Evolutionary conservation across 2,329 filamentous ascomycete genomes (phyloP), one percentile per base, ranked within the genome.

Genomic region (Penicillium sp.): DNA sequence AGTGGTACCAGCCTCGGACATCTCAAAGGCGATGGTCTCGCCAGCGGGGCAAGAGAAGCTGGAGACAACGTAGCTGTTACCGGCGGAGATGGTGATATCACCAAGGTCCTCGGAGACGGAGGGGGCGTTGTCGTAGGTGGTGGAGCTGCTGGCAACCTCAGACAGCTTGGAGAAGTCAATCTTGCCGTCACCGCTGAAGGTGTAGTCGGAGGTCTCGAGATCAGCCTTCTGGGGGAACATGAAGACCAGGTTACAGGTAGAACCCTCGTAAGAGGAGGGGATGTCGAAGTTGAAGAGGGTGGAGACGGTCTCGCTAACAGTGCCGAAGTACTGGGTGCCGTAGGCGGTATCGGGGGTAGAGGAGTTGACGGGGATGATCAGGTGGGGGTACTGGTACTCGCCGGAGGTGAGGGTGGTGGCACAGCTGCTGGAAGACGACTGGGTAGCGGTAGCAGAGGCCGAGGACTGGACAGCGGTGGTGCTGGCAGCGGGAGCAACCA

Each of bases 281-380:
- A 90, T 83, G 67, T 88, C 85, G 73, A 90, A 90, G 77, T 88
- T 88, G 81, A 87, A 90, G 67, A 89, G 82, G 13, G 82, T 82
- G 10, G 82, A 83, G 48, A 83, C 71, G 21, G 72, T 76, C 19
- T 77, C 72, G 13, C 81, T 82, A 37, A 88, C 76, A 11, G 80
- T 79, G 52, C 85, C 86, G 61, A 83, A 81, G 73, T 77, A 82
- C 1, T 78, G 79, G 2, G 81, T 84, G 8, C 86, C 85, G 44
- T 74, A 73, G 0, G 82, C 75, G 4, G 73, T 78, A 68, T 81
- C 71, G 0, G 86, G 84, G 16, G 80, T 73, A 16, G 77, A 72
- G 3, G 80, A 81, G 73, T 86, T 79, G 60, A 89, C 72, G 5
- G 85, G 82, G 31, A 89, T 72, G 66, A 90, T 87, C 55, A 88